These are phyloP conservation scores for Podospora sp. DNA, from an alignment of 495 filamentous ascomycete species.

Conservation along the genomic window DNA sequence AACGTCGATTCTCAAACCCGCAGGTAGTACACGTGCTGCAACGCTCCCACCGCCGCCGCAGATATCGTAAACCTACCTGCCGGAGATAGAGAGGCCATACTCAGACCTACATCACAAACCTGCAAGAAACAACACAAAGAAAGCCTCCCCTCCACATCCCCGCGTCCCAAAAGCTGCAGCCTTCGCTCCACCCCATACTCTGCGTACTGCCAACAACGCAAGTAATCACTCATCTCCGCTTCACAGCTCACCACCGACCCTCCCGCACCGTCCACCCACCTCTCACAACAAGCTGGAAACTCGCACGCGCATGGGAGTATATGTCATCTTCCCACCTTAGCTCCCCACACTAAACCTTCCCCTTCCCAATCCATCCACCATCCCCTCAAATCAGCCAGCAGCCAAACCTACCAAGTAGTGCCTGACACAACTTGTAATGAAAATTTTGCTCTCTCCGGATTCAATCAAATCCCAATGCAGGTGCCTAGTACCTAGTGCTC, in stretches of 20 bases:
- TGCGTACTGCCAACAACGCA: too few species aligned
- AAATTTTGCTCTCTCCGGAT: too few species aligned
- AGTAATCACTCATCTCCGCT: too few species aligned
- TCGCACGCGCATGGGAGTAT: background rate
- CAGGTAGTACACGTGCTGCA: background rate
- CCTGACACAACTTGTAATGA: background rate
- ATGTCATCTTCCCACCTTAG: background rate
- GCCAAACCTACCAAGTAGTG: background rate
- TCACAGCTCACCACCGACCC: too few species aligned
- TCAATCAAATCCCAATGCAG: background rate
- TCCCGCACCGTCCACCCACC: too few species aligned
- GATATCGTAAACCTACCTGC: background rate
- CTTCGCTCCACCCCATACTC: background rate
- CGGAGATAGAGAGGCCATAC: too few species aligned
- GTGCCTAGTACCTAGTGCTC: background rate
- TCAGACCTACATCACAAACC: background rate
- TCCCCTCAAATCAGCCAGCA: background rate
- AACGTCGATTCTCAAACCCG: too few species aligned
- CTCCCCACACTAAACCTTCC: background rate
- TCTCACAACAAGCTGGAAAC: too few species aligned
- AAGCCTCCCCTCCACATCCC: too few species aligned
- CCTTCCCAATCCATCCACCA: background rate
- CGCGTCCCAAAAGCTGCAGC: background rate
- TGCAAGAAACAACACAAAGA: background rate
- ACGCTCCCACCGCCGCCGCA: background rate